Conservation (phyloP, 2,329 filamentous ascomycete species). For the Calonectria hongkongensis region DNA sequence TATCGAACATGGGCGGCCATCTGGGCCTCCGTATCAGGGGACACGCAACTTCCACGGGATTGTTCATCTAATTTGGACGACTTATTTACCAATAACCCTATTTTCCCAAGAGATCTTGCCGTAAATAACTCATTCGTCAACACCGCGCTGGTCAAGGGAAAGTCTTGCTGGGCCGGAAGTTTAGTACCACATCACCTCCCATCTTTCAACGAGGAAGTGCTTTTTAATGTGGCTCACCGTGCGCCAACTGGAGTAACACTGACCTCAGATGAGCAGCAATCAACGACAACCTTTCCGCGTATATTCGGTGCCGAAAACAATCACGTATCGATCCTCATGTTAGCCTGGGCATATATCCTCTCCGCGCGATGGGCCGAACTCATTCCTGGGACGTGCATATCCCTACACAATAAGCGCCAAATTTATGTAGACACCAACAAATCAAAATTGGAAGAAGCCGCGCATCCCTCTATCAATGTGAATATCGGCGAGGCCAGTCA, state of each 20-base stretch:
- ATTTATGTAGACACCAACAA: too few species aligned
- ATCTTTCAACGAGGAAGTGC: constrained; percentile 29
- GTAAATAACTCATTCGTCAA: constrained; percentile 26
- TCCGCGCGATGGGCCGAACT: constrained; percentile 57
- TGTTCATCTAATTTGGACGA: constrained; percentile 28
- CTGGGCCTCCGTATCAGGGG: neutral
- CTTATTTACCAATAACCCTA: constrained; percentile 28
- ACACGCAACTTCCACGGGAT: neutral
- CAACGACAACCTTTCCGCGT: constrained; percentile 16
- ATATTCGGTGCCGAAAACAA: constrained; percentile 24
- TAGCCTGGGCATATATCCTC: constrained; percentile 56
- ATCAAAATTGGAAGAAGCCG: too few species aligned
- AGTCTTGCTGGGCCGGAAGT: constrained; percentile 32
- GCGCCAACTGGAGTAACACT: constrained; percentile 28
- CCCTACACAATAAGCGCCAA: neutral
- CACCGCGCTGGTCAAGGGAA: constrained; percentile 25
- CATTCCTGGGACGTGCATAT: constrained; percentile 48
- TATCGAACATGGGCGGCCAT: constrained; percentile 39
- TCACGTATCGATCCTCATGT: constrained; percentile 36
- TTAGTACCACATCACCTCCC: constrained; percentile 17
- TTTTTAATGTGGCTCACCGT: constrained; percentile 32
- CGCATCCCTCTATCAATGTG: too few species aligned
- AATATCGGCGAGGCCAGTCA: constrained; percentile 38
- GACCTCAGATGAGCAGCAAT: constrained; percentile 21
- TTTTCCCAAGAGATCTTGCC: constrained; percentile 29